These are phyloP conservation scores for Raddia distichophylla DNA, from an alignment of 176 grass and related monocot species.

Conservation along the genomic window DNA sequence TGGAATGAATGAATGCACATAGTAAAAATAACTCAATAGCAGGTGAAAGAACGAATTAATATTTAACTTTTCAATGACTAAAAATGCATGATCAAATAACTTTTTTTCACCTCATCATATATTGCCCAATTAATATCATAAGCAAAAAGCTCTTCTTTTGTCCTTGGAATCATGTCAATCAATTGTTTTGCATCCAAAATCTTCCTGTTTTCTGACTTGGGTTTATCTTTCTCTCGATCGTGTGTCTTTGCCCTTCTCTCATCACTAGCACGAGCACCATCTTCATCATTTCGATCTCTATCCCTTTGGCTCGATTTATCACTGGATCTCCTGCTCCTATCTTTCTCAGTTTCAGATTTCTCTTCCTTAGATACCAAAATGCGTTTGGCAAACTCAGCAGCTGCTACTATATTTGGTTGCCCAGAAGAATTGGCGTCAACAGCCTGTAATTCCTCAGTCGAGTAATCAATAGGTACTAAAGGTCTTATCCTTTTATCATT, in stretches of 20 bases:
- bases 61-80: conserved; percentile 8
- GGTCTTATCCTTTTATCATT: conserved; percentile 83
- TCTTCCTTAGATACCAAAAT: conserved; percentile 81
- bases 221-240: conserved; percentile 70
- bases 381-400: conserved; percentile 89
- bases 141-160: conserved; percentile 94
- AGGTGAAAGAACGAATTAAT: background rate
- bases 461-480: conserved; percentile 96
- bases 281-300: conserved; percentile 58
- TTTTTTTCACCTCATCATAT: conserved; percentile 89
- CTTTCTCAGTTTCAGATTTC: conserved; percentile 57
- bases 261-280: conserved; percentile 37
- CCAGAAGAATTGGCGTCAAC: conserved; percentile 63
- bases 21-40: conserved; percentile 26
- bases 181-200: conserved; percentile 94
- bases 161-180: conserved; percentile 99
- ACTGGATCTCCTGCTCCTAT: conserved; percentile 67
- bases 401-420: conserved; percentile 68
- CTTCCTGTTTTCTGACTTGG: conserved; percentile 76
- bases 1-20: conserved; percentile 25
- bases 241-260: conserved; percentile 61
- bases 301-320: conserved; percentile 71
- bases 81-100: conserved; percentile 28
- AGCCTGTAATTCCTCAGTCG: conserved; percentile 85
- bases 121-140: conserved; percentile 90